Evolutionary conservation across 1,139 yeast genomes (phyloP).

Genomic region (Candida tetrigidarum): DNA sequence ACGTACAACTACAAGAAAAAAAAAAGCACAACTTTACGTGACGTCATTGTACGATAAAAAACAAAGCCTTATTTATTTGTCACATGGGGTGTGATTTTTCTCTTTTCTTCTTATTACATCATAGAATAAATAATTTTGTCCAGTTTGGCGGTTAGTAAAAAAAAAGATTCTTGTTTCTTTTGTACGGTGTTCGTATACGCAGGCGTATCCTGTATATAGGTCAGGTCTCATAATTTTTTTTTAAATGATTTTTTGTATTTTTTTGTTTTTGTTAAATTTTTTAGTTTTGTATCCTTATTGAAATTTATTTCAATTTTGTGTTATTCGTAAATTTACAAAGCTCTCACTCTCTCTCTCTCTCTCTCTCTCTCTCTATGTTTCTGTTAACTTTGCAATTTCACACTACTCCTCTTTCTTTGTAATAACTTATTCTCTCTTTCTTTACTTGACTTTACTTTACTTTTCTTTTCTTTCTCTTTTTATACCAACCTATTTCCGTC

Average conservation of each 20-base stretch:
- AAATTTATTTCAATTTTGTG: not conserved
- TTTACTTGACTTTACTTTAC: not conserved
- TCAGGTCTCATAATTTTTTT: not conserved
- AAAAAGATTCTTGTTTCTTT: too few species aligned
- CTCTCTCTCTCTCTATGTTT: not conserved
- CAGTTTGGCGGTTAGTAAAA: not conserved
- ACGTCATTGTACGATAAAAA: not conserved
- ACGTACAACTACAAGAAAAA: not conserved
- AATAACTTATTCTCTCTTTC: not conserved
- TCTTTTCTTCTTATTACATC: not conserved
- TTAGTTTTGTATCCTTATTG: not conserved
- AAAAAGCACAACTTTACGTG: not conserved
- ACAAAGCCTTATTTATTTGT: not conserved
- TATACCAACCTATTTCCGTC: too few species aligned
- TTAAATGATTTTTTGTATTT: too few species aligned
- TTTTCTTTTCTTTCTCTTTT: not conserved
- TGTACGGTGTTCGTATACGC: slow-evolving; percentile 2
- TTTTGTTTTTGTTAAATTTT: not conserved
- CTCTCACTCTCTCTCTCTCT: not conserved
- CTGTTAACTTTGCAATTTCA: not conserved
- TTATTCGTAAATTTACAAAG: slow-evolving; percentile 6
- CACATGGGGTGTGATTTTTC: slow-evolving; percentile 1
- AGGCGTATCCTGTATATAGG: slow-evolving; percentile 3
- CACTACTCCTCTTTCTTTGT: slow-evolving; percentile 1
- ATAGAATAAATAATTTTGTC: slow-evolving; percentile 1